Evolutionary conservation across 441 rosid genomes (phyloP), one percentile per base, ranked within the genome.

Genomic region (Isatis lusitanica): DNA sequence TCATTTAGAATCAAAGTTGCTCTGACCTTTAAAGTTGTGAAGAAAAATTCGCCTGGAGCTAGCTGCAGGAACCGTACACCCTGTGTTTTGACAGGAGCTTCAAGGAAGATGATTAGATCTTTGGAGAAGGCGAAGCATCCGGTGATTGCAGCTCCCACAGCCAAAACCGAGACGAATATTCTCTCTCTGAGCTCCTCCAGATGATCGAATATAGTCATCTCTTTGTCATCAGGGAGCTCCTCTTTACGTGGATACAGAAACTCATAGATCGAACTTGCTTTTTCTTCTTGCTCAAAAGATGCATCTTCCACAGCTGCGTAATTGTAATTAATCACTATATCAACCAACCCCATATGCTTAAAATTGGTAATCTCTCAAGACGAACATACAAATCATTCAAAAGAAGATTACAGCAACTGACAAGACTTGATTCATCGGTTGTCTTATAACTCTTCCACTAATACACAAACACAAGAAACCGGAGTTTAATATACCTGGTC

Each of bases 21-120:
- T 24, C 83, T 61, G 48, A 89, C 97, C 97, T 92, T 94, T 67
- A 94, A 71, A 76, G 99, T 94, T 7, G 99, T 94, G 76, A 94
- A 94, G 94, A 94, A 94, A 81, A 94, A 92, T 74, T 94, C 97
- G 28, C 97, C 97, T 11, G 97, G 99, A 76, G 97, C 97, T 18
- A 94, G 84, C 82, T 94, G 99, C 68, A 94, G 84, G 85, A 94
- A 94, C 35, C 97, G 82, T 7, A 92, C 99, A 74, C 99, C 98
- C 66, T 92, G 92, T 2, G 79, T 33, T 81, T 90, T 94, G 77
- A 94, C 99, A 11, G 98, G 98, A 74, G 99, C 99, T 88, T 94
- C 97, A 73, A 94, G 98, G 75, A 94, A 46, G 73, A 89, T 68
- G 48, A 94, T 79, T 42, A 94, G 83, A 62, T 90, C 99, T 79